Evolutionary conservation across 2,329 filamentous ascomycete genomes (phyloP), one percentile per base, ranked within the genome.

Genomic region (Epicoccum sorghinum): DNA sequence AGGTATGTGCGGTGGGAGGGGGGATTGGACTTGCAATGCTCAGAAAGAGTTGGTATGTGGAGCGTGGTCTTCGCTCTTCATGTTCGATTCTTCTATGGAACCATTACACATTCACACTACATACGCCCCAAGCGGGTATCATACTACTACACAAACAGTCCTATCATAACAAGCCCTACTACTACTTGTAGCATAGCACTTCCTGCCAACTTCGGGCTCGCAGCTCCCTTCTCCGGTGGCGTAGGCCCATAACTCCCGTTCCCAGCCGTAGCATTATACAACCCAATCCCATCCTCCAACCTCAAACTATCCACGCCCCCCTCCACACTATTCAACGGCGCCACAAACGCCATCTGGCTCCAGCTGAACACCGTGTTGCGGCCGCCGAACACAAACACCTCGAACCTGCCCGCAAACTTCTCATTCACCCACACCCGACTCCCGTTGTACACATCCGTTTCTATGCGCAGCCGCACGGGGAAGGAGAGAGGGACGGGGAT

Each of bases 271-370:
- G 13, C 39, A 10, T 50, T 25, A 52, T 65, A 40, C 38, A 59
- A 46, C 50, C 63, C 38, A 48, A 47, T 4, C 53, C 57, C 48
- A 59, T 36, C 18, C 56, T 58, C 22, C 18, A 55, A n/a, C 18
- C 29, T 50, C 7, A 55, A 29, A 7, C 36, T 42, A 4, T 68
- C 57, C 24, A 75, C 47, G 0, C 67, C 72, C 1, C 75, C 74
- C 10, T 64, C 48, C 3, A 74, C 43, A 1, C 38, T 54, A 7
- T 80, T 72, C 33, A 83, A 51, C 0, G 81, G 81, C 7, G 81
- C 81, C 10, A 83, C 82, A 61, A 84, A 78, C 1, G 82, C 81
- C 81, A 84, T 84, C 64, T 83, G 81, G 55, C 78, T 82, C 82
- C 81, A 84, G 29, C 80, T 82, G 41, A 82, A 80, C 42, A 78